A percentile compares a stretch with the other conserved stretches of the same genome.
These are phyloP conservation scores for Pleodorina starrii DNA, from an alignment of 139 green algal genomes.

Conservation along the genomic window DNA sequence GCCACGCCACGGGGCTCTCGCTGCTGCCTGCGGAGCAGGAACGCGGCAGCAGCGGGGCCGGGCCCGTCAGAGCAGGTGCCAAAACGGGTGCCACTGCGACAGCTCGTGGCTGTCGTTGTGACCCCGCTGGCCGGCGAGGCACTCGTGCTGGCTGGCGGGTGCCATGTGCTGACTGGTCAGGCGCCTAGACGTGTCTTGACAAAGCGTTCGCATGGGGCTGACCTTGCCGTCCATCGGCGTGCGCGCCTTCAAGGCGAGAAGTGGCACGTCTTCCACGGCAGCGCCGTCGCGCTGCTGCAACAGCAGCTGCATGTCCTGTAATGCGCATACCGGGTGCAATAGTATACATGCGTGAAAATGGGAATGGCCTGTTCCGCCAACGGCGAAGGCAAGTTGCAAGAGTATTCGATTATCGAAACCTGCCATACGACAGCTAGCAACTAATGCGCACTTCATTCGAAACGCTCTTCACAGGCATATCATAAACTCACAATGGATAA, in stretches of 20 bases:
- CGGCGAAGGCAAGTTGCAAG: no score
- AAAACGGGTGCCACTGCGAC: slow-evolving; percentile 41
- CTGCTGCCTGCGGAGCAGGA: slow-evolving; percentile 46
- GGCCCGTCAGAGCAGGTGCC: slow-evolving; percentile 22
- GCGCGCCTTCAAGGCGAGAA: not conserved
- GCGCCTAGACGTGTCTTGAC: not conserved
- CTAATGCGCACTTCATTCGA: no score
- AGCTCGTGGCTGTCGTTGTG: not conserved
- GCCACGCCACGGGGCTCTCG: not conserved
- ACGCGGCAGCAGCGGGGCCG: slow-evolving; percentile 25
- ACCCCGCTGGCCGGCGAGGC: not conserved
- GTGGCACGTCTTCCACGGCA: not conserved
- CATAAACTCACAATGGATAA: no score
- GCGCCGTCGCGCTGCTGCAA: not conserved
- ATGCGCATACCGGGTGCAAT: no score
- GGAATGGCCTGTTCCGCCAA: no score
- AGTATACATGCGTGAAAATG: no score
- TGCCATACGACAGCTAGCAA: no score
- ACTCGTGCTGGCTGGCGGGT: not conserved
- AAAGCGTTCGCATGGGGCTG: not conserved
- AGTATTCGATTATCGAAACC: no score
- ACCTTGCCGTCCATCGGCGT: not conserved
- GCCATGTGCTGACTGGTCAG: not conserved
- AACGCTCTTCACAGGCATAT: no score
- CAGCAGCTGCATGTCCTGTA: not conserved